Percentiles rank a stretch among this genome's conserved stretches.
Evolutionary conservation across 495 filamentous ascomycete species (phyloP).

Genomic region (Aeminium ludgeri): DNA sequence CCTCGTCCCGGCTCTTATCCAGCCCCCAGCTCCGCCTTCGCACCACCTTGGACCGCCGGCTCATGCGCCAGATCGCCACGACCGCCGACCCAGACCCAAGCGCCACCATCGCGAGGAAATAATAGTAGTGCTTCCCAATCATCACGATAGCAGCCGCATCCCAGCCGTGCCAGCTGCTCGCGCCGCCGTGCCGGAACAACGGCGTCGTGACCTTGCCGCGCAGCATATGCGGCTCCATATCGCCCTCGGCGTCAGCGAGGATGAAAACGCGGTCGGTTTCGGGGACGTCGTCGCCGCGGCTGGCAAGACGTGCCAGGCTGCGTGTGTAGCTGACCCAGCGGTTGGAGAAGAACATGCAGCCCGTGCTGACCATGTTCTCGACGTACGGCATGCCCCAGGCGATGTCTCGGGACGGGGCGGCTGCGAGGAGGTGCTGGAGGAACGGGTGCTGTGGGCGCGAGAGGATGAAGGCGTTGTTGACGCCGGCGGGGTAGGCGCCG

Average conservation of each 20-base stretch:
- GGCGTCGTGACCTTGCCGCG: slow-evolving; percentile 7
- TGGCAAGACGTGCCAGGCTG: no score
- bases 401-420: not conserved
- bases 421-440: not conserved
- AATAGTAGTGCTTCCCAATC: slow-evolving; percentile 9
- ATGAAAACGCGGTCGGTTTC: slow-evolving; percentile 3
- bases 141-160: slow-evolving; percentile 10
- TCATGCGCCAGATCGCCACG: not conserved
- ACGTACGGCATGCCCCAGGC: slow-evolving; percentile 9
- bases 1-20: not conserved
- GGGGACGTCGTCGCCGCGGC: not conserved
- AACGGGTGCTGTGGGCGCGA: slow-evolving; percentile 2
- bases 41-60: not conserved
- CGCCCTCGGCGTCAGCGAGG: slow-evolving; percentile 2
- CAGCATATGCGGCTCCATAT: slow-evolving; percentile 10
- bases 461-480: slow-evolving; percentile 13
- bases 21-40: not conserved
- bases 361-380: slow-evolving; percentile 12
- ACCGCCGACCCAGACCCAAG: not conserved
- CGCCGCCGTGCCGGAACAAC: slow-evolving; percentile 9
- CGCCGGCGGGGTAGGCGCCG: slow-evolving; percentile 9
- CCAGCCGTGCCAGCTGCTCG: slow-evolving; percentile 14
- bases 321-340: slow-evolving; percentile 7
- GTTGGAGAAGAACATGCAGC: slow-evolving; percentile 13
- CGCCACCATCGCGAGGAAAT: not conserved